A percentile compares a stretch with the other conserved stretches of the same genome.
Evolutionary conservation across 176 grass and related monocot genomes (phyloP).

Genomic region (Carex pumila): DNA sequence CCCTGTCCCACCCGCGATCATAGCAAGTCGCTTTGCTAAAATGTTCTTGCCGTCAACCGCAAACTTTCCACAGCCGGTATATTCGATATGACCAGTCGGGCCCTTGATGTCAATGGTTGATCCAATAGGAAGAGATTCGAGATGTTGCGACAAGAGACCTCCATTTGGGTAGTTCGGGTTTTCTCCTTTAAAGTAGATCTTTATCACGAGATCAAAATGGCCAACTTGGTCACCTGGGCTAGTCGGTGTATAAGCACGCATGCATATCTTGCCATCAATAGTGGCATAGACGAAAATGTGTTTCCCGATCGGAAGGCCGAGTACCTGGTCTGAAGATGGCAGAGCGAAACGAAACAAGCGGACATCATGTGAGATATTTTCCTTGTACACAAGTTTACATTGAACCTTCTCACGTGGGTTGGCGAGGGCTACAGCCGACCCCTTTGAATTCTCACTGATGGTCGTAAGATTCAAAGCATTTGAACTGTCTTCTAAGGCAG

Average conservation of each 20-base stretch:
- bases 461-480: conserved; percentile 22
- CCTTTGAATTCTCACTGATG: conserved; percentile 14
- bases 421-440: conserved; percentile 33
- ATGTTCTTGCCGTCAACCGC: conserved; percentile 28
- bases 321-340: conserved; percentile 32
- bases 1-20: conserved; percentile 74
- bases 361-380: conserved; percentile 38
- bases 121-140: conserved; percentile 49
- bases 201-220: conserved; percentile 77
- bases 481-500: conserved; percentile 2
- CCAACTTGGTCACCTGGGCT: conserved; percentile 37
- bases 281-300: conserved; percentile 56
- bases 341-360: conserved; percentile 58
- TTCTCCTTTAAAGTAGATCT: conserved; percentile 70
- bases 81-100: conserved; percentile 60
- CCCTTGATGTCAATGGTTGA: conserved; percentile 47
- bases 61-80: conserved; percentile 48
- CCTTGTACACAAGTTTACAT: conserved; percentile 43
- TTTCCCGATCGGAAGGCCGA: conserved; percentile 67
- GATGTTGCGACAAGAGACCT: conserved; percentile 72
- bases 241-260: conserved; percentile 81
- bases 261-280: conserved; percentile 51
- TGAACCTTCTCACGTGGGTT: conserved; percentile 45
- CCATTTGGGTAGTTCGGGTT: conserved; percentile 47
- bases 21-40: conserved; percentile 41